Percentiles rank a stretch among this genome's conserved stretches.
These are phyloP conservation scores for Rutstroemia sp. DNA, from an alignment of 2,329 filamentous ascomycete species.

Conservation along the genomic window DNA sequence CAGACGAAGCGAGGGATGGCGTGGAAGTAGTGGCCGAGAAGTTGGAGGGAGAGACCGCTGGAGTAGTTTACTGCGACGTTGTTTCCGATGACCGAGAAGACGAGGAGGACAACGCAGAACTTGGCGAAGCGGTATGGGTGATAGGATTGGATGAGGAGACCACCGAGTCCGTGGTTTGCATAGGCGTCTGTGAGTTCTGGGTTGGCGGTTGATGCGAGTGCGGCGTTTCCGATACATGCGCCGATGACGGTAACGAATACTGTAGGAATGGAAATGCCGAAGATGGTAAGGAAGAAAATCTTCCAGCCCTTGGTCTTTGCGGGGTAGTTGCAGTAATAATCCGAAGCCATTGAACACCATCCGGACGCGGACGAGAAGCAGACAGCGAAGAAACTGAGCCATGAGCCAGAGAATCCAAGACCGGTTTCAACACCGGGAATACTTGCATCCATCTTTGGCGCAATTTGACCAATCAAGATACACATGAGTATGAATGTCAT, in stretches of 20 bases:
- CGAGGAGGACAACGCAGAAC: slow-evolving; percentile 33
- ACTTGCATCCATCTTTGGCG: slow-evolving; percentile 34
- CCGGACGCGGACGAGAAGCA: slow-evolving; percentile 25
- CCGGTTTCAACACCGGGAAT: slow-evolving; percentile 29
- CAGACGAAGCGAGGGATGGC: slow-evolving; percentile 29
- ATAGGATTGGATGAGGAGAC: slow-evolving; percentile 38
- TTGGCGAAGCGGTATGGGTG: slow-evolving; percentile 41
- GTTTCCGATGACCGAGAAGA: slow-evolving; percentile 28
- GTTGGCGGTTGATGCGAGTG: slow-evolving; percentile 28
- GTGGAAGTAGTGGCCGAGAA: slow-evolving; percentile 27
- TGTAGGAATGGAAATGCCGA: slow-evolving; percentile 25
- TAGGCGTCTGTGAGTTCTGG: slow-evolving; percentile 35
- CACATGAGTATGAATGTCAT: slow-evolving; percentile 39
- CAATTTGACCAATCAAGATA: slow-evolving; percentile 40
- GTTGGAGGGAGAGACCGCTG: slow-evolving; percentile 25
- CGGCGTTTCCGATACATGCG: slow-evolving; percentile 34
- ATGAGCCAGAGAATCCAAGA: slow-evolving; percentile 29
- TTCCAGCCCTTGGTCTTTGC: slow-evolving; percentile 28
- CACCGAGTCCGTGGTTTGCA: slow-evolving; percentile 37
- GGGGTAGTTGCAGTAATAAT: slow-evolving; percentile 29
- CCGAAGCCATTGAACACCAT: slow-evolving; percentile 28
- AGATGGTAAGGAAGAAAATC: slow-evolving; percentile 24
- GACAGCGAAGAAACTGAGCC: slow-evolving; percentile 24
- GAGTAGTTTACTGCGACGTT: slow-evolving; percentile 28
- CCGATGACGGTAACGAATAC: slow-evolving; percentile 38